A percentile compares a stretch with the other conserved stretches of the same genome.
phyloP scores from a whole-genome alignment of 179 eudicot genomes.

The Nepenthes alata region DNA sequence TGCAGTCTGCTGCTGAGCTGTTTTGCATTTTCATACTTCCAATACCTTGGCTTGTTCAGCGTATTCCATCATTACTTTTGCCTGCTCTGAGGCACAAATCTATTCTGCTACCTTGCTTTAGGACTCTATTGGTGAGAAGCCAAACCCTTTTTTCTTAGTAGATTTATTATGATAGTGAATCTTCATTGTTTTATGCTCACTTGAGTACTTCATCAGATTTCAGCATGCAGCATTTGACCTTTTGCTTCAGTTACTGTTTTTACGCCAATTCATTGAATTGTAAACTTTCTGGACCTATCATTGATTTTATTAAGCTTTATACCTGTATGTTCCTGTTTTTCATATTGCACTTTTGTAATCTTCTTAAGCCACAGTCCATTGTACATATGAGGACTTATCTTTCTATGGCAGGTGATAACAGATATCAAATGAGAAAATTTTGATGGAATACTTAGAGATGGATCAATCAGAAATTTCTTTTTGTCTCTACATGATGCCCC shows the following conservation, averaged over 20 bases:
- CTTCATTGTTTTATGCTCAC: neutral
- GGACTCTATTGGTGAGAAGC: conserved; percentile 57
- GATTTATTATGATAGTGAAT: neutral
- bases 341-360: neutral
- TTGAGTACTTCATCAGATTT: neutral
- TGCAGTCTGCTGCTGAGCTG: conserved; percentile 50
- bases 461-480: conserved; percentile 25
- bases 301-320: neutral
- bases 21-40: conserved; percentile 59
- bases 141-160: conserved; percentile 1
- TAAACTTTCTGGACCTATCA: no score
- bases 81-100: conserved; percentile 75
- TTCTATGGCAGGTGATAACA: conserved; percentile 91
- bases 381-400: conserved; percentile 48
- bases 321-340: neutral
- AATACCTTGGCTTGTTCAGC: conserved; percentile 76
- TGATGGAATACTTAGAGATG: conserved; percentile 43
- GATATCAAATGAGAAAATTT: conserved; percentile 52
- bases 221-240: neutral
- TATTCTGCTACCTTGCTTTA: conserved; percentile 60
- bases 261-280: no score
- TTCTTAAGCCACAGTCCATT: neutral
- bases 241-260: neutral
- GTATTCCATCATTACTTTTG: conserved; percentile 56
- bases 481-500: conserved; percentile 30